These are phyloP conservation scores for Thuidium tamariscinum DNA, from an alignment of 225 moss, liverwort and hornwort genomes.

Conservation along the genomic window DNA sequence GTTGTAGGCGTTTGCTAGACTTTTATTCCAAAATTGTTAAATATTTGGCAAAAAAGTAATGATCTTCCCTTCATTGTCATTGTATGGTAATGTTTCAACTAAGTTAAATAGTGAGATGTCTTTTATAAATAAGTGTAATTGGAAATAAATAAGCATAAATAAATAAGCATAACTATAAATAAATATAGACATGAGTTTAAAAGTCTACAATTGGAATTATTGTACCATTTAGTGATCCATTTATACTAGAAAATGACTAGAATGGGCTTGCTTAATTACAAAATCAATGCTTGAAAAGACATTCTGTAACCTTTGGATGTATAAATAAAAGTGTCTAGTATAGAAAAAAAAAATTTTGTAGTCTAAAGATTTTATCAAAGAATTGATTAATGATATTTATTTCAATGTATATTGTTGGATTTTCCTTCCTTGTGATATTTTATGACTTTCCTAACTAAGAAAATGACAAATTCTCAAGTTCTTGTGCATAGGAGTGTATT, in stretches of 20 bases:
- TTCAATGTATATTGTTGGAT: background rate
- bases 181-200: background rate
- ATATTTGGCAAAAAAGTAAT: background rate
- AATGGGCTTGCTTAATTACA: background rate
- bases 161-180: background rate
- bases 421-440: background rate
- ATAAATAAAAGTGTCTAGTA: fast-evolving
- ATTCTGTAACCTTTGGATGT: background rate
- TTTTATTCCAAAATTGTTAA: background rate
- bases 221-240: background rate
- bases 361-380: background rate
- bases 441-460: fast-evolving
- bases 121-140: background rate
- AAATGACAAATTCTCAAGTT: background rate
- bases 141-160: no score
- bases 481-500: fast-evolving
- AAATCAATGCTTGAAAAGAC: no score
- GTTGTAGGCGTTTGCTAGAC: no score
- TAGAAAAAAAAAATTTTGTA: background rate
- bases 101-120: background rate
- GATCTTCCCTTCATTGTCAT: background rate
- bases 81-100: background rate
- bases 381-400: background rate
- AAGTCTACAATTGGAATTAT: background rate
- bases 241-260: background rate